These are phyloP conservation scores for Puya raimondii DNA, from an alignment of 176 grass and related monocot species.

Conservation along the genomic window DNA sequence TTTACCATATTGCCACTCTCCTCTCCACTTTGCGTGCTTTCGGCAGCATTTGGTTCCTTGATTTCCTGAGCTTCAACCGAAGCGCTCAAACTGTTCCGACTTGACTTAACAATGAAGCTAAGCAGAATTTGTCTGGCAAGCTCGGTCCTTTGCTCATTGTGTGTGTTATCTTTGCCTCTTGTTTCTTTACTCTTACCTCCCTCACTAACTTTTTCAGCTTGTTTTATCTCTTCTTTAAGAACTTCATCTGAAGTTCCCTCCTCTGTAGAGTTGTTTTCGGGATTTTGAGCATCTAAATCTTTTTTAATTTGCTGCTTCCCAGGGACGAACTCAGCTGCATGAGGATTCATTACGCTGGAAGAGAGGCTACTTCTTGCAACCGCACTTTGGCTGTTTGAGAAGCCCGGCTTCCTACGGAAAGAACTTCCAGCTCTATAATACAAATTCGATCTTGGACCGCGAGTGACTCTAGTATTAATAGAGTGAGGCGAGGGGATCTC, in stretches of 20 bases:
- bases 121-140: slow-evolving; percentile 92
- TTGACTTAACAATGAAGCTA: slow-evolving; percentile 86
- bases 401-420: slow-evolving; percentile 68
- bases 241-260: slow-evolving; percentile 14
- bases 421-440: slow-evolving; percentile 59
- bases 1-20: slow-evolving; percentile 25
- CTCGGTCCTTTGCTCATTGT: slow-evolving; percentile 58
- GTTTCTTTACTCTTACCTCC: slow-evolving; percentile 37
- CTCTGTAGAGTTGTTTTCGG: slow-evolving; percentile 12
- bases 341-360: slow-evolving; percentile 72
- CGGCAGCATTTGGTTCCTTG: slow-evolving; percentile 29
- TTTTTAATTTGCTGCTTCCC: slow-evolving; percentile 45
- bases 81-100: slow-evolving; percentile 48
- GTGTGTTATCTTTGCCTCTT: slow-evolving; percentile 35
- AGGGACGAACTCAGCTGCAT: slow-evolving; percentile 93
- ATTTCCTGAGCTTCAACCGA: slow-evolving; percentile 21
- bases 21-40: slow-evolving; percentile 24
- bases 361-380: slow-evolving; percentile 28
- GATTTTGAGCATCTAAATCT: slow-evolving; percentile 28
- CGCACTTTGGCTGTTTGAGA: slow-evolving; percentile 52
- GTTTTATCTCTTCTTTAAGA: slow-evolving; percentile 23
- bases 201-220: slow-evolving; percentile 33
- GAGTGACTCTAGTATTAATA: slow-evolving; percentile 63
- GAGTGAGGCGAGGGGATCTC: slow-evolving; percentile 49
- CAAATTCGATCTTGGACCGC: slow-evolving; percentile 69